Evolutionary conservation across 441 rosid species (phyloP).

Genomic region (Corymbia citriodora): DNA sequence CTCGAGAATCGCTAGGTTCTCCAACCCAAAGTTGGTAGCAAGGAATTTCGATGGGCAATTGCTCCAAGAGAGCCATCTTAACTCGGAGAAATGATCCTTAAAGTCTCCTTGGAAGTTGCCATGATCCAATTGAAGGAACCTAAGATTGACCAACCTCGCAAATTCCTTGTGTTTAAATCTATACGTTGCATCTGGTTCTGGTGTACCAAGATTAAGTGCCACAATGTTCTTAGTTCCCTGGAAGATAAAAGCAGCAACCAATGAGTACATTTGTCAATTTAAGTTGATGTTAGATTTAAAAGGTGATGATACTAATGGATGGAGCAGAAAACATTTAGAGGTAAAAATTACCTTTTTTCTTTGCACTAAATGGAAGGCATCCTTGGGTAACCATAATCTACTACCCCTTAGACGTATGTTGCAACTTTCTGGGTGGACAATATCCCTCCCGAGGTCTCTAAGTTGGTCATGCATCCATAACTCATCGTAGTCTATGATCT

Average conservation of each 20-base stretch:
- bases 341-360: background rate
- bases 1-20: background rate
- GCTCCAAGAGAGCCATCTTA: background rate
- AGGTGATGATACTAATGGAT: background rate
- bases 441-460: background rate
- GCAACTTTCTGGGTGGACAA: rapidly evolving
- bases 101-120: background rate
- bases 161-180: background rate
- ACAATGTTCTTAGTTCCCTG: background rate
- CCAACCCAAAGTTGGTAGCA: background rate
- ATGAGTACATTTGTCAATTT: background rate
- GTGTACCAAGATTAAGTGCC: background rate
- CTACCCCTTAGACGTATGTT: background rate
- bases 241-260: background rate
- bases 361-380: background rate
- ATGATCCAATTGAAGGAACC: background rate
- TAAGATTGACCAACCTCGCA: background rate
- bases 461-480: background rate
- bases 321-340: background rate
- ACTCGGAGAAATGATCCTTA: background rate
- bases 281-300: background rate
- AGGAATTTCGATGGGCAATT: background rate
- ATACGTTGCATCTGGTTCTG: background rate
- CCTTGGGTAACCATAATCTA: background rate
- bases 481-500: background rate